Percentiles rank a stretch among this genome's conserved stretches.
These are phyloP conservation scores for Spathaspora sp. DNA, from an alignment of 1,139 yeast genomes.

Conservation along the genomic window DNA sequence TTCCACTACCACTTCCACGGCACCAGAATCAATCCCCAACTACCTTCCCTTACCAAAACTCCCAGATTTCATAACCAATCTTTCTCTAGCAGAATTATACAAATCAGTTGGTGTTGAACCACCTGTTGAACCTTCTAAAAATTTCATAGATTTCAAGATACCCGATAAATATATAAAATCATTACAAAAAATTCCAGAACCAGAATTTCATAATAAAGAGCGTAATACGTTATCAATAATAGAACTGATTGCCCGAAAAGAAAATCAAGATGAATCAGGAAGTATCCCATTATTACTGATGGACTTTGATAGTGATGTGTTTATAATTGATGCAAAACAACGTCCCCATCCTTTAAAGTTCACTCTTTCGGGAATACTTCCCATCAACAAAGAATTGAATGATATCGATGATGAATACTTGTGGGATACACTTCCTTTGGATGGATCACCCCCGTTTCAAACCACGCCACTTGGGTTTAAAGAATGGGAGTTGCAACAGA, in stretches of 20 bases:
- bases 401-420: slow-evolving; percentile 42
- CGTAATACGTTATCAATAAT: slow-evolving; percentile 27
- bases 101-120: neutral
- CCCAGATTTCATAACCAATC: neutral
- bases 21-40: neutral
- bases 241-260: slow-evolving; percentile 25
- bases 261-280: slow-evolving; percentile 24
- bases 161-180: slow-evolving; percentile 30
- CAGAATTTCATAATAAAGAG: slow-evolving; percentile 25
- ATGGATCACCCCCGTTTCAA: slow-evolving; percentile 41
- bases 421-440: slow-evolving; percentile 41
- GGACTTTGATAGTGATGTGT: slow-evolving; percentile 15
- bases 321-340: slow-evolving; percentile 13
- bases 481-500: slow-evolving; percentile 35
- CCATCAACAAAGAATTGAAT: too few relatives aligned
- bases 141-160: slow-evolving; percentile 27
- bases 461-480: slow-evolving; percentile 29
- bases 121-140: neutral
- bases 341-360: slow-evolving; percentile 36
- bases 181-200: slow-evolving; percentile 11
- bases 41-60: neutral
- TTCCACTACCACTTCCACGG: neutral
- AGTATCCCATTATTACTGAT: neutral
- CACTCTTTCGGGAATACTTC: slow-evolving; percentile 42
- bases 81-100: neutral